Evolutionary conservation across 1,284 basidiomycete species (phyloP).

Genomic region (Puccinia horiana): DNA sequence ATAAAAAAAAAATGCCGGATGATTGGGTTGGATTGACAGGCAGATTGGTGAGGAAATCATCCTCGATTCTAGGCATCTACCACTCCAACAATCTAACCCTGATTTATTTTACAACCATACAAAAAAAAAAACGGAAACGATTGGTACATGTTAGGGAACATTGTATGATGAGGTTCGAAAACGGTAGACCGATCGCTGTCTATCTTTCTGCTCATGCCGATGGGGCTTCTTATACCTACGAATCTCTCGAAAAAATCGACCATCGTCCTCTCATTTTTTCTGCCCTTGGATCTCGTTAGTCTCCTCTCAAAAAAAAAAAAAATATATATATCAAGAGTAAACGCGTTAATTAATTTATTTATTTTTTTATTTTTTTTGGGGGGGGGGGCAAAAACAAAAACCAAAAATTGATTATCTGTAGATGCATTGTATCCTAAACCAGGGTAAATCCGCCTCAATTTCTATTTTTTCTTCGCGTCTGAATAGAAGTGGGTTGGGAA

Average conservation of each 20-base stretch:
- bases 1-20: neutral
- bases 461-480: neutral
- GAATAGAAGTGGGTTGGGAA: neutral
- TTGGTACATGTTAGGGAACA: constrained; percentile 28
- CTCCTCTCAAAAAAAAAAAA: too few species aligned
- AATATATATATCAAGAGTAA: too few species aligned
- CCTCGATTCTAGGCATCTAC: neutral
- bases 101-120: neutral
- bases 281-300: constrained; percentile 42
- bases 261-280: constrained; percentile 34
- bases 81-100: neutral
- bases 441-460: constrained; percentile 16
- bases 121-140: neutral
- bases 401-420: neutral
- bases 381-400: too few species aligned
- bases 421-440: constrained; percentile 44
- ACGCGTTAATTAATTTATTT: too few species aligned
- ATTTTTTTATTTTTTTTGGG: neutral
- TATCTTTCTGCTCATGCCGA: constrained; percentile 44
- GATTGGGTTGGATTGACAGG: neutral
- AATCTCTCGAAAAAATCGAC: constrained; percentile 17
- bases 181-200: constrained; percentile 20
- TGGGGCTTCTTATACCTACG: constrained; percentile 18
- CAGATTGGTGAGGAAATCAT: constrained; percentile 14
- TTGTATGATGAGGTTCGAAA: constrained; percentile 42